A percentile compares a stretch with the other conserved stretches of the same genome.
Conservation (phyloP, 257 asterid genomes). For the Henckelia pumila region DNA sequence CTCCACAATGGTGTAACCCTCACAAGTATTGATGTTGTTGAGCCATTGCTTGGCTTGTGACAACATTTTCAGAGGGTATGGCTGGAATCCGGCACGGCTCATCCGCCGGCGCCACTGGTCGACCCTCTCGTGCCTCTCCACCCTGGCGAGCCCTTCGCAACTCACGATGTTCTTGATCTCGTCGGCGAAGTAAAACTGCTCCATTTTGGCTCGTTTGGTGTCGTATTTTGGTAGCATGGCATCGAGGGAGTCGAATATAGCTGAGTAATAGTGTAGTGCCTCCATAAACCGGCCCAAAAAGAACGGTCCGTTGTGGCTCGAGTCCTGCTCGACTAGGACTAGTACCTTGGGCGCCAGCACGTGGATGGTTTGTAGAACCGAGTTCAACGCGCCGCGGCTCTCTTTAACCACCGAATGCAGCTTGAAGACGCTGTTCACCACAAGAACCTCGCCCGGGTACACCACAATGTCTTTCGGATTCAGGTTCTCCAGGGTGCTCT, state of each 20-base stretch:
- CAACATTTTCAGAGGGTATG: conserved; percentile 55
- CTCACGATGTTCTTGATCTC: conserved; percentile 87
- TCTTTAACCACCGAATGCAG: conserved; percentile 84
- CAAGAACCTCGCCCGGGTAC: conserved; percentile 50
- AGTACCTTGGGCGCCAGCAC: conserved; percentile 60
- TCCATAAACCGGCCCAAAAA: conserved; percentile 84
- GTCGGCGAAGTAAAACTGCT: conserved; percentile 79
- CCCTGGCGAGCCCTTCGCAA: conserved; percentile 78
- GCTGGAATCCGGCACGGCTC: conserved; percentile 84
- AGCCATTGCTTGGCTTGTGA: conserved; percentile 73
- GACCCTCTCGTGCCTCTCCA: conserved; percentile 79
- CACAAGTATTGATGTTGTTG: conserved; percentile 41
- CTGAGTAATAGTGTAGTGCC: conserved; percentile 72
- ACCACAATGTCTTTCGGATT: conserved; percentile 44
- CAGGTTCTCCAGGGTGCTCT: conserved; percentile 57
- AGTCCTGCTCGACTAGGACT: conserved; percentile 75
- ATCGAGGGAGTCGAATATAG: conserved; percentile 73
- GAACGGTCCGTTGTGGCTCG: conserved; percentile 85
- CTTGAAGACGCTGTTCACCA: conserved; percentile 65
- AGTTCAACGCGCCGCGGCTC: conserved; percentile 71
- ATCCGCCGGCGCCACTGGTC: conserved; percentile 90
- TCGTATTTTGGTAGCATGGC: conserved; percentile 73
- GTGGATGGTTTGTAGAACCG: conserved; percentile 56
- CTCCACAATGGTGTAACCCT: conserved; percentile 68
- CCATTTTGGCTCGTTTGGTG: conserved; percentile 71